These are phyloP conservation scores for Colletotrichum lindemuthianum DNA, from an alignment of 2,329 filamentous ascomycete species.

Conservation along the genomic window DNA sequence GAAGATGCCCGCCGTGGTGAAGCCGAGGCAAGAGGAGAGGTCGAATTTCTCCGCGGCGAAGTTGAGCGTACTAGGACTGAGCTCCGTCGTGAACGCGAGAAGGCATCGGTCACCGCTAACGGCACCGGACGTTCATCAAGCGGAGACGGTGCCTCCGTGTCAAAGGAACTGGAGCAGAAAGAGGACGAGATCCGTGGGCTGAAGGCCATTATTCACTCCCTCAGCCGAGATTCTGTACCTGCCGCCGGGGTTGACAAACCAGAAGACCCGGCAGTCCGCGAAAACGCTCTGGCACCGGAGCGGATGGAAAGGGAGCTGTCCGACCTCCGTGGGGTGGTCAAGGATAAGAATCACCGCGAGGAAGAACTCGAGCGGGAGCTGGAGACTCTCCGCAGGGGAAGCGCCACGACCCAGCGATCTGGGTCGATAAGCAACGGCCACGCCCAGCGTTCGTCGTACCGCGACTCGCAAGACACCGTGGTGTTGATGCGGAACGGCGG, in stretches of 20 bases:
- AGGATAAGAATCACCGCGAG: constrained; percentile 78
- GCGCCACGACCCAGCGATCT: constrained; percentile 33
- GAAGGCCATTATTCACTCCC: constrained; percentile 96
- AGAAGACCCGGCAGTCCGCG: constrained; percentile 35
- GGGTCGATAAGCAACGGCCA: constrained; percentile 52
- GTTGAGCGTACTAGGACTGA: constrained; percentile 92
- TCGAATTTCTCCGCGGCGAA: constrained; percentile 94
- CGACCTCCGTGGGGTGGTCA: constrained; percentile 78
- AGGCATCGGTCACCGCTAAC: constrained; percentile 71
- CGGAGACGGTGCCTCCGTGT: constrained; percentile 58
- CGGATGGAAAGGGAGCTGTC: constrained; percentile 83
- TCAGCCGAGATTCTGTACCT: constrained; percentile 80
- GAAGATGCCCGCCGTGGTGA: constrained; percentile 95
- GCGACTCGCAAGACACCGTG: constrained; percentile 75
- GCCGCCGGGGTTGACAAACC: constrained; percentile 52
- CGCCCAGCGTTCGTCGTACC: constrained; percentile 65
- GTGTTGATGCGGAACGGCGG: constrained; percentile 64
- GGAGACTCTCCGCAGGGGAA: constrained; percentile 68
- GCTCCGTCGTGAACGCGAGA: constrained; percentile 87
- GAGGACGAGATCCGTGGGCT: constrained; percentile 97
- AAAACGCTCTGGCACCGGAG: constrained; percentile 69
- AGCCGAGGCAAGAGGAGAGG: constrained; percentile 93
- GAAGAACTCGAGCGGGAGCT: constrained; percentile 88
- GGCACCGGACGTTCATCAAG: constrained; percentile 46
- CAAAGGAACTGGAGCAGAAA: constrained; percentile 88